Evolutionary conservation across 805 yeast genomes (phyloP).

Genomic region (Metschnikowia bowlesiae): DNA sequence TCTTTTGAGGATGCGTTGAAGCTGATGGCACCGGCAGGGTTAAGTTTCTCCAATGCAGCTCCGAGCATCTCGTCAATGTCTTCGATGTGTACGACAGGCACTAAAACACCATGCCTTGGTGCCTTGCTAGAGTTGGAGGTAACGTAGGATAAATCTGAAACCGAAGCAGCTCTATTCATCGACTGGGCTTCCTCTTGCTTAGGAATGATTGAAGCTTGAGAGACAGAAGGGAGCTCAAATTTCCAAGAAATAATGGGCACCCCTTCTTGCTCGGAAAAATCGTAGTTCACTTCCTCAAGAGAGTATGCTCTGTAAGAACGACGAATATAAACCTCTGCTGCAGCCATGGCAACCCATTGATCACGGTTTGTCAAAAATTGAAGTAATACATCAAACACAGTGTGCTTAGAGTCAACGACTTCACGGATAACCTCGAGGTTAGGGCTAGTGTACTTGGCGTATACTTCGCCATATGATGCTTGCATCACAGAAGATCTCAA

Average conservation of each 20-base stretch:
- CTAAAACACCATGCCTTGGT: conserved; percentile 77
- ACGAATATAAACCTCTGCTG: conserved; percentile 93
- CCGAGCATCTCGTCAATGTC: conserved; percentile 81
- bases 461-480: conserved; percentile 80
- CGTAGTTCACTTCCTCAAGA: conserved; percentile 69
- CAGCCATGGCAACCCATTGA: conserved; percentile 89
- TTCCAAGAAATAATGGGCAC: conserved; percentile 81
- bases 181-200: conserved; percentile 32
- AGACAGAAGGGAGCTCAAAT: conserved; percentile 74
- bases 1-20: conserved; percentile 29
- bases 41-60: conserved; percentile 70
- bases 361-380: conserved; percentile 84
- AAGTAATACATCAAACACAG: conserved; percentile 91
- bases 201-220: conserved; percentile 65
- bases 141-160: conserved; percentile 84
- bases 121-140: conserved; percentile 70
- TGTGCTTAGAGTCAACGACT: conserved; percentile 92
- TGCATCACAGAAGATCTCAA: conserved; percentile 87
- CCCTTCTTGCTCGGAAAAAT: conserved; percentile 38
- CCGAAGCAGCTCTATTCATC: conserved; percentile 85
- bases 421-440: conserved; percentile 76
- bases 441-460: conserved; percentile 75
- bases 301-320: conserved; percentile 97
- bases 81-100: conserved; percentile 77
- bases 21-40: conserved; percentile 42